Base-by-base conservation (phyloP, 2,329 filamentous ascomycete species). In the Stemphylium lycopersici region DNA sequence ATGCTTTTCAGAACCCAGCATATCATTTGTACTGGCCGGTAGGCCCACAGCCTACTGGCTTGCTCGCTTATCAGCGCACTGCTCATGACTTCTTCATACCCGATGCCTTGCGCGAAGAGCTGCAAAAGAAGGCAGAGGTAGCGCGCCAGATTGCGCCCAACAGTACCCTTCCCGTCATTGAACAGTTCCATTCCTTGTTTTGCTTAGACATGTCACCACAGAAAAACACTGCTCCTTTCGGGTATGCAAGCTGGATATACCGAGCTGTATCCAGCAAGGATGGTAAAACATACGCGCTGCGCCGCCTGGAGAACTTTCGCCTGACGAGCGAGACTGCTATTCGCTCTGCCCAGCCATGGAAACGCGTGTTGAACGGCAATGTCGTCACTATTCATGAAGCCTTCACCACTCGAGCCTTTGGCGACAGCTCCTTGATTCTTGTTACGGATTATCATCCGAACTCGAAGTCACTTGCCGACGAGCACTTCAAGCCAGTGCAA, bases 1-100 rank as follows among this genome's bases (percentile, higher is more conserved):
- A 80, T 52, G 79, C 80, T 48, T 87, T 85, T 68, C 83, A 76
- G 40, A 76, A 82, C 56, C 83, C 84, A 22, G 63, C 74, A 8
- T 96, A 97, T 73, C 95, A 99, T 74, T 83, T 96, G 11, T 99
- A 99, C 74, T 90, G 91, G 29, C 92, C 93, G 0, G 84, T 93
- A 52, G 91, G 91, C 5, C 87, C 90, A n/a, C 85, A 92, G 71
- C 85, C 87, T 56, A 90, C 93, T 58, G 91, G 91, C 59, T 81
- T 96, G 26, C 81, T 90, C 62, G 87, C 89, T 2, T 96, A 96
- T 70, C 93, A 99, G 72, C 87, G 91, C 55, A 88, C 89, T 52
- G 87, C 90, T 1, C 91, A 96, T 69, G 93, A 98, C 70, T 90
- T 98, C 62, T 99, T 99, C 75, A 84, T 98, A 37, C 87, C 91